Base-by-base conservation (phyloP, 208 protist genomes). In the Phytomonas francai region DNA sequence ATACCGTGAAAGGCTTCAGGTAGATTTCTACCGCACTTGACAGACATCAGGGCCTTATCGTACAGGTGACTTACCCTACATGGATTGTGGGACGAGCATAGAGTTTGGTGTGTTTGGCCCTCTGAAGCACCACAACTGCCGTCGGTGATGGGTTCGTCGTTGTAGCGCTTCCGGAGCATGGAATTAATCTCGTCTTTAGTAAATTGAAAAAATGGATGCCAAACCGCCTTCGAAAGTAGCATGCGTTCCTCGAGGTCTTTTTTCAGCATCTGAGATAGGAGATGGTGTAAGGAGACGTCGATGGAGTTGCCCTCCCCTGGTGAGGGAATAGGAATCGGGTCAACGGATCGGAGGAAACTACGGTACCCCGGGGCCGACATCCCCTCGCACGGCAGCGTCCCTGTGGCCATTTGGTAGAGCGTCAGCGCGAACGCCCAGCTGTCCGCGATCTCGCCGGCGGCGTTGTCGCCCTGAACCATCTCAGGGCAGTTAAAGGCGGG, bases 361-460 rank as follows among this genome's bases (percentile, higher is more conserved):
- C 39, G 39, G 39, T 45, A 45, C 39, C 39, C 39, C 39, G 19
- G 9, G 1, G 39, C 39, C 1, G 39, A 45, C 39, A 45, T 45
- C 39, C 39, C 39, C 39, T 45, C 39, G 11, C 39, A 79, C 25
- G 93, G 90, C 27, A 96, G 71, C 29, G 54, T 66, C 30, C 87
- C 87, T 68, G 77, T 89, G 7, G 86, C 73, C 63, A 92, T 75
- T 72, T 92, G 73, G 67, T 84, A 97, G 27, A 97, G 68, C 16
- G 93, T 97, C 62, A 97, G 74, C 12, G 91, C 93, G 57, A 96
- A 90, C 16, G 89, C 79, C 93, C 93, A 97, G 68, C 90, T 93
- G 75, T 97, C 93, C 36, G 80, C 83, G 14, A 91, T 82, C 8
- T 88, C 77, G 30, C 89, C 91, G 31, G 72, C 65, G 25, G 88